A percentile compares a stretch with the other conserved stretches of the same genome.
These are phyloP conservation scores for Mycosphaerella sp. DNA, from an alignment of 2,329 filamentous ascomycete species.

Conservation along the genomic window DNA sequence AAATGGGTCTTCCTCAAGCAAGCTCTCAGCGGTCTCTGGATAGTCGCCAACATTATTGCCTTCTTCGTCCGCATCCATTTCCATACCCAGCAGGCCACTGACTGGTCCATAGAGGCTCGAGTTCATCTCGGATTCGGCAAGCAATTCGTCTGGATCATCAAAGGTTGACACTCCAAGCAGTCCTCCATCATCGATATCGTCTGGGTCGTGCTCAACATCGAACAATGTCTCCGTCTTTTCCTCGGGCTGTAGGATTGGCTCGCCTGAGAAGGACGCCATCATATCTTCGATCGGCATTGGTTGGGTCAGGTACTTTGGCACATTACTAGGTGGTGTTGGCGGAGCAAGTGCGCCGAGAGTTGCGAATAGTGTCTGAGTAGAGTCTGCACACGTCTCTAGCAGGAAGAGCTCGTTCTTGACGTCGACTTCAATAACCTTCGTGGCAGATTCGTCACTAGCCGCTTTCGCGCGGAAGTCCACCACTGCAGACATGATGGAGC, in stretches of 20 bases:
- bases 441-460: slow-evolving; percentile 50
- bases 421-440: slow-evolving; percentile 69
- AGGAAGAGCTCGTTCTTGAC: slow-evolving; percentile 80
- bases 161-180: slow-evolving; percentile 21
- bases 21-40: slow-evolving; percentile 32
- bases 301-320: slow-evolving; percentile 79
- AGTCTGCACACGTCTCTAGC: slow-evolving; percentile 92
- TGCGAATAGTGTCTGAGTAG: slow-evolving; percentile 81
- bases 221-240: slow-evolving; percentile 51
- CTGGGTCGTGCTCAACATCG: slow-evolving; percentile 28
- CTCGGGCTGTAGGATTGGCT: slow-evolving; percentile 64
- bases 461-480: slow-evolving; percentile 56
- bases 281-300: slow-evolving; percentile 82
- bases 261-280: slow-evolving; percentile 80
- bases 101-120: slow-evolving; percentile 32
- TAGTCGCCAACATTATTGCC: slow-evolving; percentile 15
- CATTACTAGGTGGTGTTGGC: slow-evolving; percentile 73
- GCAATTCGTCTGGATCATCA: slow-evolving; percentile 36
- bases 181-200: slow-evolving; percentile 29
- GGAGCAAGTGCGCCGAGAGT: slow-evolving; percentile 75
- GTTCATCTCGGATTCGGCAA: slow-evolving; percentile 30
- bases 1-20: slow-evolving; percentile 36
- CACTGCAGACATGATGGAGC: slow-evolving; percentile 77
- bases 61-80: slow-evolving; percentile 22
- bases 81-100: slow-evolving; percentile 26